Evolutionary conservation across 2,329 filamentous ascomycete genomes (phyloP).

Genomic region (Trematosphaeria pertusa): DNA sequence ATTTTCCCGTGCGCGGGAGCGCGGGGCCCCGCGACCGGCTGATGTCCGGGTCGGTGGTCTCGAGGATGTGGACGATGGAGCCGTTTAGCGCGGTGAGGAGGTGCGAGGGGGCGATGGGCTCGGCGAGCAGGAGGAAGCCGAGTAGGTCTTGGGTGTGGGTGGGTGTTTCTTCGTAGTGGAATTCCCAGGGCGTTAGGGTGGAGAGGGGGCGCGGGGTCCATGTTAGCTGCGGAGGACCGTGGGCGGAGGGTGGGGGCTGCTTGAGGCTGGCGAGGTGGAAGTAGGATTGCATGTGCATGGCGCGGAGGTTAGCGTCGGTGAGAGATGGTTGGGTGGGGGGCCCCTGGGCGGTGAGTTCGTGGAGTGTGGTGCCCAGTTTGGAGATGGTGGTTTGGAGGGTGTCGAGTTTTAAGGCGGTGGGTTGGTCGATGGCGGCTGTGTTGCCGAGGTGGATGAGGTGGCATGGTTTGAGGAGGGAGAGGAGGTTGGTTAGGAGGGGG

Average conservation of each 20-base stretch:
- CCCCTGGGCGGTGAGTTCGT: slow-evolving; percentile 64
- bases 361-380: slow-evolving; percentile 50
- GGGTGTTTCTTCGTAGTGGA: slow-evolving; percentile 63
- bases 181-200: slow-evolving; percentile 64
- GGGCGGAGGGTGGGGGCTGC: slow-evolving; percentile 17
- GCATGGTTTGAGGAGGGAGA: slow-evolving; percentile 61
- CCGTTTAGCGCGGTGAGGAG: slow-evolving; percentile 73
- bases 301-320: slow-evolving; percentile 70
- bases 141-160: slow-evolving; percentile 58
- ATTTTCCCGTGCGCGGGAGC: slow-evolving; percentile 53
- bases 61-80: slow-evolving; percentile 71
- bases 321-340: slow-evolving; percentile 49
- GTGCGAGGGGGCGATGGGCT: slow-evolving; percentile 65
- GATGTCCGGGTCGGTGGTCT: slow-evolving; percentile 59
- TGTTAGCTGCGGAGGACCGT: slow-evolving; percentile 28
- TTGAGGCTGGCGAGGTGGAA: slow-evolving; percentile 63
- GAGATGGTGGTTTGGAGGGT: slow-evolving; percentile 54
- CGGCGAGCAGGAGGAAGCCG: slow-evolving; percentile 73
- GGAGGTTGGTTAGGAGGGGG: slow-evolving; percentile 66
- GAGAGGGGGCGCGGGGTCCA: slow-evolving; percentile 67
- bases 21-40: slow-evolving; percentile 24
- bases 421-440: slow-evolving; percentile 55
- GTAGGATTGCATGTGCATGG: slow-evolving; percentile 82
- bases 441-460: slow-evolving; percentile 71
- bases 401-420: slow-evolving; percentile 64